Evolutionary conservation across 345 rosid species (phyloP).

Genomic region (Mercurialis annua): DNA sequence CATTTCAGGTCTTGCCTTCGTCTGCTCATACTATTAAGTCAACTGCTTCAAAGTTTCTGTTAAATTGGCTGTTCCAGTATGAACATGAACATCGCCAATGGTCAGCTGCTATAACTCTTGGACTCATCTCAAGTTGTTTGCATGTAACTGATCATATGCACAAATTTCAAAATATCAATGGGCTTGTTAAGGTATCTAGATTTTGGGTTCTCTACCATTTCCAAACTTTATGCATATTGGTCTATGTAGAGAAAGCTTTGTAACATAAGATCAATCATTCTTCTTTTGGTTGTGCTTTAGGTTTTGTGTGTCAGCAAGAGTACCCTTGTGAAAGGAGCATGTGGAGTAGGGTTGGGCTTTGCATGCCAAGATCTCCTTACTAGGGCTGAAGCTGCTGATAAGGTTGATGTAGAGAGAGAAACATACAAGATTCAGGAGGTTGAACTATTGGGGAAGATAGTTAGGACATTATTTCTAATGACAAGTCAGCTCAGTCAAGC

Average conservation of each 20-base stretch:
- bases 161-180: conserved; percentile 64
- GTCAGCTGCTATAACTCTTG: conserved; percentile 94
- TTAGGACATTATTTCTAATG: conserved; percentile 47
- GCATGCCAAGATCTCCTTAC: conserved; percentile 77
- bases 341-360: conserved; percentile 87
- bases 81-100: conserved; percentile 93
- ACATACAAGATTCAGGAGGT: conserved; percentile 56
- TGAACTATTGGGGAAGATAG: conserved; percentile 53
- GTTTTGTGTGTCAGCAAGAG: conserved; percentile 80
- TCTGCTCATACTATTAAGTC: conserved; percentile 72
- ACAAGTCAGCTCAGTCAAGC: conserved; percentile 42
- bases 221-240: background rate
- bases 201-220: conserved; percentile 10
- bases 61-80: conserved; percentile 73
- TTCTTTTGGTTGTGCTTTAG: conserved; percentile 35
- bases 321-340: conserved; percentile 85
- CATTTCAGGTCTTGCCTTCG: conserved; percentile 71
- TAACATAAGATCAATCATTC: background rate
- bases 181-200: conserved; percentile 68
- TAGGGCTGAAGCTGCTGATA: conserved; percentile 44
- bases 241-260: conserved; percentile 5
- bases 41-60: conserved; percentile 73
- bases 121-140: conserved; percentile 66
- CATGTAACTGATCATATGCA: conserved; percentile 82
- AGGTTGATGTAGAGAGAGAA: conserved; percentile 42